These are phyloP conservation scores for Middelhovenomyces tepae DNA, from an alignment of 805 yeast species.

Conservation along the genomic window DNA sequence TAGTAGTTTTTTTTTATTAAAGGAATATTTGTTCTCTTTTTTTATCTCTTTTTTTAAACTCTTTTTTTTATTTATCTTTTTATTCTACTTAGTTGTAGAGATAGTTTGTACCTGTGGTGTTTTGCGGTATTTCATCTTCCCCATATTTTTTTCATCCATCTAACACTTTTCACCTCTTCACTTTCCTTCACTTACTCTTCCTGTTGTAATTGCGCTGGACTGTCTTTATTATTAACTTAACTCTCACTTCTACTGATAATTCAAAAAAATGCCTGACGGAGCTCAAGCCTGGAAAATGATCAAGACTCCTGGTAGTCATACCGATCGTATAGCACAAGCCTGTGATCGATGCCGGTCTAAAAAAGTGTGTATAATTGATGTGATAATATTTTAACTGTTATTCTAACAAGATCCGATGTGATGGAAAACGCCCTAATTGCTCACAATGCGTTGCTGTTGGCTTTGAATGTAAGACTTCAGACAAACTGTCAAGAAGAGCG, in stretches of 20 bases:
- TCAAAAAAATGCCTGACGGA: constrained; percentile 30
- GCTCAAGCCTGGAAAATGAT: constrained; percentile 46
- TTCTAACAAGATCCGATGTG: constrained; percentile 42
- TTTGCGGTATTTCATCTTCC: background rate
- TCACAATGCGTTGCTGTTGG: constrained; percentile 79
- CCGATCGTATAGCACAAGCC: constrained; percentile 77
- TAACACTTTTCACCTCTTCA: background rate
- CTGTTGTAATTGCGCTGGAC: background rate
- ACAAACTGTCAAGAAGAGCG: constrained; percentile 74
- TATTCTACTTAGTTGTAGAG: too few relatives aligned
- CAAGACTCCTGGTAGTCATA: constrained; percentile 56
- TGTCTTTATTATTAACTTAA: background rate
- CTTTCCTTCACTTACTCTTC: background rate
- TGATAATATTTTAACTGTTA: constrained; percentile 14
- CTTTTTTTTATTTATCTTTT: background rate
- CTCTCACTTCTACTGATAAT: background rate
- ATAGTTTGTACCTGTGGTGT: too few relatives aligned
- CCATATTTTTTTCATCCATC: background rate
- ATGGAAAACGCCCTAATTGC: constrained; percentile 61
- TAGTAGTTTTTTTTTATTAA: too few relatives aligned
- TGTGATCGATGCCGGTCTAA: constrained; percentile 84
- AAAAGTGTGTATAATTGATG: constrained; percentile 30
- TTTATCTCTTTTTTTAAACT: background rate
- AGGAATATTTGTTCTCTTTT: too few relatives aligned
- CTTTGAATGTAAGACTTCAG: constrained; percentile 80